Conservation (phyloP, 169 alveolate genomes). For the Theileria annulata region DNA sequence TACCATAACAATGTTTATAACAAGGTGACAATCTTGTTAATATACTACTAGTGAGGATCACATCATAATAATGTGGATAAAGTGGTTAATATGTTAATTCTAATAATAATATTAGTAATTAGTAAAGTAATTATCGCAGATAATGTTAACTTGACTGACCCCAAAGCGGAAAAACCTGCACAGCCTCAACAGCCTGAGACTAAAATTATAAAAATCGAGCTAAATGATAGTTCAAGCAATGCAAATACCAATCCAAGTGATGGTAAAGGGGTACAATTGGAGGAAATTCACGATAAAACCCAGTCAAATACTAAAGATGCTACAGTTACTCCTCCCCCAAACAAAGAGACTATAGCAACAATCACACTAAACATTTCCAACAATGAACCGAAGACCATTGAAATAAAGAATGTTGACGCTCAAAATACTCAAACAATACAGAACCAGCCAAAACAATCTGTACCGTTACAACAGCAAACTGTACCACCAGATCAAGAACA, state of each 20-base stretch:
- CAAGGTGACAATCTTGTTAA: too few species aligned
- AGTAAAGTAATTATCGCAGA: slow-evolving; percentile 12
- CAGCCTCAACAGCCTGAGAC: slow-evolving; percentile 1
- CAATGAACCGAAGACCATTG: slow-evolving; percentile 12
- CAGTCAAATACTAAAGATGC: background rate
- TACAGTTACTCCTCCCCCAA: too few species aligned
- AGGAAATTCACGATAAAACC: background rate
- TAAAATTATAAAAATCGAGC: slow-evolving; percentile 19
- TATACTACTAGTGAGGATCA: too few species aligned
- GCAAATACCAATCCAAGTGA: background rate
- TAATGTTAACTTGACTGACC: background rate
- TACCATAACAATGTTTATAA: too few species aligned
- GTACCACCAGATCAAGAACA: background rate
- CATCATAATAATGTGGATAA: too few species aligned
- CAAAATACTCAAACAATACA: background rate
- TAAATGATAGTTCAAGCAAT: slow-evolving; percentile 2
- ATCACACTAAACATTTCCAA: slow-evolving; percentile 32
- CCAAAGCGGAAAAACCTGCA: background rate
- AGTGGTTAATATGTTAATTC: too few species aligned
- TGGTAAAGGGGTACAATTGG: slow-evolving; percentile 2
- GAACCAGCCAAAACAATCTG: too few species aligned
- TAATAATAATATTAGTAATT: too few species aligned
- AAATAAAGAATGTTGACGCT: slow-evolving; percentile 20
- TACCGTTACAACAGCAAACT: background rate
- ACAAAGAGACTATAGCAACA: slow-evolving; percentile 9